Base-by-base conservation (phyloP, 495 filamentous ascomycete genomes). In the Bacidia rubella region DNA sequence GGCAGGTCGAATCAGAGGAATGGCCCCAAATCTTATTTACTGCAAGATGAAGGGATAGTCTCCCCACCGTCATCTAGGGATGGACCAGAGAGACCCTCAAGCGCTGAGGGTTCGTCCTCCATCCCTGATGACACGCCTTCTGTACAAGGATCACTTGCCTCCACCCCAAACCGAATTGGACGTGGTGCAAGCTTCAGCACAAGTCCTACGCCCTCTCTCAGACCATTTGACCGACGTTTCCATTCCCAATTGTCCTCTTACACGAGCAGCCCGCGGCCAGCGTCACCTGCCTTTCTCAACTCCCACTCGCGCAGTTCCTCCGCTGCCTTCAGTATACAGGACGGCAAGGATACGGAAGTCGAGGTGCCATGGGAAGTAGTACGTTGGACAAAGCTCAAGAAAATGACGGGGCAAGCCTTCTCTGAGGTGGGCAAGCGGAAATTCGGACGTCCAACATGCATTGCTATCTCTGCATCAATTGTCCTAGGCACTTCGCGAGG, bases 361-460 rank as follows among this genome's bases (percentile, higher is more conserved):
- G 72, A 66, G 59, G 78, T 84, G 9, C 92, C 90, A 20, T 99
- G 92, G 92, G 92, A 97, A 64, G 87, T 96, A 52, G 82, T 99
- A 48, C 73, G 87, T 65, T 99, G 92, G 92, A 96, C 89, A 0
- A 95, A 86, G 63, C 65, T 99, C 53, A 86, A 81, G 62, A 96
- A 89, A 60, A 80, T 97, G 52, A 86, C 87, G 22, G 82, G 80
- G 0, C 85, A 96, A 61, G 78, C 83, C 5, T 96, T 97, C 64
- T 96, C 93, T n/a, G 93, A 99, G 64, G 77, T 82, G 44, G 92
- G 90, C 32, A 93, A 81, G 69, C 83, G 92, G 20, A 95, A 81
- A 63, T 96, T 95, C 71, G 92, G 92, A 27, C 76, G 82, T 24
- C 87, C 93, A 47, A 96, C 88, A 0, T 96, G 88, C 69, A 75